phyloP scores from a whole-genome alignment of 2,329 filamentous ascomycete species.

The Colletotrichum navitas region DNA sequence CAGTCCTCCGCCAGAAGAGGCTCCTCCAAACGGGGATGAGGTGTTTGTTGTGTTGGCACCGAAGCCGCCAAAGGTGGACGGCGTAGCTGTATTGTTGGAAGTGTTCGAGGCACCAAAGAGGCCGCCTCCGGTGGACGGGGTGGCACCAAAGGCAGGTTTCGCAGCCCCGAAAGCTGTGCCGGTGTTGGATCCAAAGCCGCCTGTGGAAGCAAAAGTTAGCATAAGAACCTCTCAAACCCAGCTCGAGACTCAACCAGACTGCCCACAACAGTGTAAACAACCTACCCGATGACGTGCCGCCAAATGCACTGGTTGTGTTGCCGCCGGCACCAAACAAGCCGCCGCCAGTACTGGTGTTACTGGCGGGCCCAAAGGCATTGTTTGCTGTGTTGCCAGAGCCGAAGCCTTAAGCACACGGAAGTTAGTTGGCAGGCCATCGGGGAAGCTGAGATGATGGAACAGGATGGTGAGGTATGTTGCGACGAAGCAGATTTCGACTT shows the following conservation, averaged over 20 bases:
- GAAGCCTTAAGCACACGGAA: conserved; percentile 51
- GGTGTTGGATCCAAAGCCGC: conserved; percentile 53
- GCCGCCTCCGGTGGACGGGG: conserved; percentile 53
- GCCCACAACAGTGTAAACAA: background rate
- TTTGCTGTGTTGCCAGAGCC: conserved; percentile 53
- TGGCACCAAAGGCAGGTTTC: conserved; percentile 44
- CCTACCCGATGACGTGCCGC: conserved; percentile 36
- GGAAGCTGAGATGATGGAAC: conserved; percentile 2
- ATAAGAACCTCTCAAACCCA: background rate
- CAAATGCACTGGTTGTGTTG: conserved; percentile 31
- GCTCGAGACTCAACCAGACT: background rate
- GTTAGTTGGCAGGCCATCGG: conserved; percentile 36
- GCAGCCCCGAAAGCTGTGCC: conserved; percentile 53
- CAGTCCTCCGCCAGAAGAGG: conserved; percentile 53
- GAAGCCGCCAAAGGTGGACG: conserved; percentile 58
- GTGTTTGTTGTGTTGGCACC: conserved; percentile 50
- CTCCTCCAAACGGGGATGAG: conserved; percentile 56
- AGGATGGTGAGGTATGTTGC: background rate
- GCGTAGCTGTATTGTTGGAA: conserved; percentile 50
- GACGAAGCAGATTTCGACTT: conserved; percentile 52
- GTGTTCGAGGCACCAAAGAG: conserved; percentile 60
- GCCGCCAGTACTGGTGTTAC: conserved; percentile 48
- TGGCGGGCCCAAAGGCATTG: conserved; percentile 60
- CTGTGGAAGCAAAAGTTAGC: conserved; percentile 7
- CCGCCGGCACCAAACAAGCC: conserved; percentile 48